Evolutionary conservation across 768 basidiomycete species (phyloP).

Genomic region (Boletus sp.): DNA sequence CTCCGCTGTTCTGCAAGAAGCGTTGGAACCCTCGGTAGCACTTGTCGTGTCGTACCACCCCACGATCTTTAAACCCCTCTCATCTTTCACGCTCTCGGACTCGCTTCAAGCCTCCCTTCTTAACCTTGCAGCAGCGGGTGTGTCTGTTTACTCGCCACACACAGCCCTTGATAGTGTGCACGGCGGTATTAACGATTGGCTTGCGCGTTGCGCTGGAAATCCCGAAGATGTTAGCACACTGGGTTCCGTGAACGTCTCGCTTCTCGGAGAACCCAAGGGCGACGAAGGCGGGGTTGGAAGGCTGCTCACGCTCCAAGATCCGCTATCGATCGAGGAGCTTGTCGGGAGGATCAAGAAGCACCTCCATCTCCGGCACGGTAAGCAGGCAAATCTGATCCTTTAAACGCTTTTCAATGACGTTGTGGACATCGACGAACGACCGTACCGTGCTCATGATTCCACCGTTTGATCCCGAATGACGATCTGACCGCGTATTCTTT

Average conservation of each 20-base stretch:
- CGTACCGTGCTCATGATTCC: not conserved
- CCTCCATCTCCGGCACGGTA: constrained; percentile 60
- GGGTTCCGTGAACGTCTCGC: constrained; percentile 25
- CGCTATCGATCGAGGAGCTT: constrained; percentile 58
- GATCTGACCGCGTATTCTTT: constrained; percentile 16
- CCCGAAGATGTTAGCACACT: constrained; percentile 30
- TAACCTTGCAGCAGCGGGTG: constrained; percentile 74
- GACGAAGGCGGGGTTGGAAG: constrained; percentile 66
- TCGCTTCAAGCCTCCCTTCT: constrained; percentile 81
- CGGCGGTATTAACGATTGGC: constrained; percentile 91
- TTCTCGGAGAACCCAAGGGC: constrained; percentile 41
- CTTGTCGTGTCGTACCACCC: constrained; percentile 85
- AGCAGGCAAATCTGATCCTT: constrained; percentile 14
- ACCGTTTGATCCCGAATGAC: constrained; percentile 12
- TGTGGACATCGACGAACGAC: not conserved
- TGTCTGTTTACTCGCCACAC: constrained; percentile 87
- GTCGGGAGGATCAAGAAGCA: constrained; percentile 68
- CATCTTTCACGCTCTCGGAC: constrained; percentile 73
- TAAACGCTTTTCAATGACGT: constrained; percentile 13
- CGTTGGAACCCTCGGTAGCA: constrained; percentile 56
- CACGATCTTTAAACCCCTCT: constrained; percentile 72
- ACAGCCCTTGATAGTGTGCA: constrained; percentile 82
- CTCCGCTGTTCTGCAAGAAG: constrained; percentile 66
- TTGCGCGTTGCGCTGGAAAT: constrained; percentile 54
- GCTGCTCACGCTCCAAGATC: constrained; percentile 58